Conservation (phyloP, 176 grass and related monocot species). For the Puccinellia tenuiflora region DNA sequence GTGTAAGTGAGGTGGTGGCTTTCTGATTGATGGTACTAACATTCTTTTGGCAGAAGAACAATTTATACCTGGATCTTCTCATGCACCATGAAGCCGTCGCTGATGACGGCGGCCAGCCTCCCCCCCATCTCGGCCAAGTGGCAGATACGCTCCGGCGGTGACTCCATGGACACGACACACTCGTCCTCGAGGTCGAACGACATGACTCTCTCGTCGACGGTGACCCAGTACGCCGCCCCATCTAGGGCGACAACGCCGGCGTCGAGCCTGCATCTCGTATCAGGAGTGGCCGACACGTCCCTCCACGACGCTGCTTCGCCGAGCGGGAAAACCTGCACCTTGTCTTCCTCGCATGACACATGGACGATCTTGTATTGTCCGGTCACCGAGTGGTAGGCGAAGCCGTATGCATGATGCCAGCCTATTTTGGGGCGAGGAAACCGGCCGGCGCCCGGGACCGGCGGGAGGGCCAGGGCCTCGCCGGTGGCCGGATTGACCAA, state of each 20-base stretch:
- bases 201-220: background rate
- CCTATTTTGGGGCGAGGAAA: background rate
- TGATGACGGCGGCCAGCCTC: background rate
- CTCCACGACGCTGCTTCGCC: background rate
- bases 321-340: background rate
- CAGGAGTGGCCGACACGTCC: background rate
- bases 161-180: background rate
- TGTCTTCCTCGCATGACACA: background rate
- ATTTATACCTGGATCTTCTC: background rate
- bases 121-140: background rate
- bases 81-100: background rate
- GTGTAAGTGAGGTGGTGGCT: too few relatives aligned
- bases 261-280: background rate
- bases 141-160: background rate
- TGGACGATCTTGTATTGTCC: background rate
- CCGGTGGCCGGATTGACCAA: background rate
- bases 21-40: too few relatives aligned
- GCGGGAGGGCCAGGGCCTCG: background rate
- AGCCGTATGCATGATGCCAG: background rate
- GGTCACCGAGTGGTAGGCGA: background rate
- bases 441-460: background rate
- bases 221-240: background rate
- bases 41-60: background rate
- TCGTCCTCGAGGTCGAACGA: background rate
- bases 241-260: background rate